Evolutionary conservation across 2,329 filamentous ascomycete genomes (phyloP).

Genomic region (Aspergillus japonicus): DNA sequence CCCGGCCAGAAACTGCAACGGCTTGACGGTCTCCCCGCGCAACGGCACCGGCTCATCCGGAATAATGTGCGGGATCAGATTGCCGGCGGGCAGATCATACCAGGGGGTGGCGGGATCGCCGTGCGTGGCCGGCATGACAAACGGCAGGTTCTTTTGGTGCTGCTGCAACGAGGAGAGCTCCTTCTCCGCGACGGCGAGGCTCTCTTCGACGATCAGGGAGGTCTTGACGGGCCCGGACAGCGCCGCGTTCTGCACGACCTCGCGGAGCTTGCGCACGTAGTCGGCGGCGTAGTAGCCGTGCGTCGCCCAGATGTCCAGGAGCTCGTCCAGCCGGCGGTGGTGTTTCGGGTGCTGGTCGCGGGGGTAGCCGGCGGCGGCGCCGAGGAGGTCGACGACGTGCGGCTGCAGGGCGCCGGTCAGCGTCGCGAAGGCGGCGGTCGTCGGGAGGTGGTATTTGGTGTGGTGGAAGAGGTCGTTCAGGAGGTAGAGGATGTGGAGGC

Average conservation of each 20-base stretch:
- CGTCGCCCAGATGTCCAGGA: constrained; percentile 71
- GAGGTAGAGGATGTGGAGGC: constrained; percentile 74
- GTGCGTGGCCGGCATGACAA: constrained; percentile 71
- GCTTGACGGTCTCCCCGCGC: constrained; percentile 67
- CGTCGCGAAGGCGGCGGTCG: constrained; percentile 43
- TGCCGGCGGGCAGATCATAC: constrained; percentile 79
- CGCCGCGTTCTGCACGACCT: constrained; percentile 52
- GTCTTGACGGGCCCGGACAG: constrained; percentile 31
- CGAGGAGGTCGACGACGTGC: constrained; percentile 62
- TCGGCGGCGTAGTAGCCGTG: constrained; percentile 60
- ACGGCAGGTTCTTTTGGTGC: constrained; percentile 55
- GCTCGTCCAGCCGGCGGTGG: constrained; percentile 59
- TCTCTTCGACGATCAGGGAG: constrained; percentile 27
- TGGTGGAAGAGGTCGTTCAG: constrained; percentile 77
- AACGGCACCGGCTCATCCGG: constrained; percentile 75
- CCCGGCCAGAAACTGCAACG: constrained; percentile 67
- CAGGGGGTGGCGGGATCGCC: constrained; percentile 72
- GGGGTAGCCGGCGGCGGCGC: constrained; percentile 52
- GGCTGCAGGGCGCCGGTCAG: constrained; percentile 60
- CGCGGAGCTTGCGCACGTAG: constrained; percentile 59
- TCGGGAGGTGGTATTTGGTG: constrained; percentile 52
- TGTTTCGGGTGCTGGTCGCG: constrained; percentile 65
- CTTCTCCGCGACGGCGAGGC: constrained; percentile 36
- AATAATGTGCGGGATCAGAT: constrained; percentile 74
- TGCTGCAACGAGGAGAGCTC: constrained; percentile 34